Percentiles rank a stretch among this genome's conserved stretches.
Conservation (phyloP, 768 basidiomycete genomes). For the Boletus subcaerulescens region DNA sequence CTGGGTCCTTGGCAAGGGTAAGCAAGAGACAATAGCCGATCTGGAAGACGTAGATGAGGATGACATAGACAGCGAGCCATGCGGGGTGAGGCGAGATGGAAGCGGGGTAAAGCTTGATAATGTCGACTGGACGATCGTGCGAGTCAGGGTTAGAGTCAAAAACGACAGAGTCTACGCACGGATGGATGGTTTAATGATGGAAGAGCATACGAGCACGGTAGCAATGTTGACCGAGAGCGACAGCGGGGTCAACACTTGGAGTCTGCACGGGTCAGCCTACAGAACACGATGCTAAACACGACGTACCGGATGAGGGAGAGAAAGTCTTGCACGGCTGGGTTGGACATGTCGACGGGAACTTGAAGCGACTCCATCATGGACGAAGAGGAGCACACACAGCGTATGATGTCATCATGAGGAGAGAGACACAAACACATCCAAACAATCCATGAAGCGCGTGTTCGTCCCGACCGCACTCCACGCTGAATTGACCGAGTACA, state of each 20-base stretch:
- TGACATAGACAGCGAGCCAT: constrained; percentile 58
- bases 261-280: constrained; percentile 32
- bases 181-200: constrained; percentile 65
- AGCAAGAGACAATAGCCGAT: constrained; percentile 84
- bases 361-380: constrained; percentile 46
- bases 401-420: constrained; percentile 14
- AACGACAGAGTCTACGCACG: constrained; percentile 27
- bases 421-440: constrained; percentile 1
- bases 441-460: constrained; percentile 28
- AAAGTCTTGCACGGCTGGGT: constrained; percentile 64
- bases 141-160: neutral
- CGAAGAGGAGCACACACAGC: neutral
- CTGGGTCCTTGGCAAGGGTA: constrained; percentile 63
- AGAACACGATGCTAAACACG: neutral
- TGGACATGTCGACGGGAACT: constrained; percentile 50
- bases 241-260: constrained; percentile 86
- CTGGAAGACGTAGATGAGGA: constrained; percentile 59
- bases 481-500: constrained; percentile 64
- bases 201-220: constrained; percentile 62
- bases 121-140: constrained; percentile 35
- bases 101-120: constrained; percentile 57
- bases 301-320: constrained; percentile 58
- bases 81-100: constrained; percentile 65
- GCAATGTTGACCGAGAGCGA: constrained; percentile 81
- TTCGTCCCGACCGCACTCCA: constrained; percentile 54